phyloP scores from a whole-genome alignment of 208 protist species.

The Porcisia deanei region DNA sequence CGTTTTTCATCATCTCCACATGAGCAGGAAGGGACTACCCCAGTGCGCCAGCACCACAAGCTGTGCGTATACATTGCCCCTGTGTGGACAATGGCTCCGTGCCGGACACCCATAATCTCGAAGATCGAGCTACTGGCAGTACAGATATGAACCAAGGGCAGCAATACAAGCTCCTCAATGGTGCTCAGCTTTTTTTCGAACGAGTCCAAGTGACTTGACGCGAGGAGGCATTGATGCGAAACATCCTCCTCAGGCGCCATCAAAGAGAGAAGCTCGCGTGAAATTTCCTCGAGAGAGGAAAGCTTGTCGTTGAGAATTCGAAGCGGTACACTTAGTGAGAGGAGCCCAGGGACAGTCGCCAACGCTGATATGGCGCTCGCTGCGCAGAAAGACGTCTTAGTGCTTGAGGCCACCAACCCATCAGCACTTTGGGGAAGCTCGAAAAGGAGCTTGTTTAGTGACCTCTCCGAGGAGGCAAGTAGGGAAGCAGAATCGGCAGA shows the following conservation, averaged over 20 bases:
- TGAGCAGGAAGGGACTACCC: neutral
- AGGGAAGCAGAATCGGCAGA: neutral
- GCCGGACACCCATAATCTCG: neutral
- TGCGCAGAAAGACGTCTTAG: neutral
- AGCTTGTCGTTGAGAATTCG: neutral
- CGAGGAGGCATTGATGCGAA: neutral
- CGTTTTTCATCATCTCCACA: neutral
- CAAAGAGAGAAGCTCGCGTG: neutral
- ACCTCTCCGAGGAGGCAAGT: constrained; percentile 11
- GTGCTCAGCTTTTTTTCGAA: neutral
- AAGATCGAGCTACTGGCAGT: neutral
- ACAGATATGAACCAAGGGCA: neutral
- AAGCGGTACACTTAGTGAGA: neutral
- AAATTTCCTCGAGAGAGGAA: neutral
- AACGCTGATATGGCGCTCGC: neutral
- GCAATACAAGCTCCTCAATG: neutral
- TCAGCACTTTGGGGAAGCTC: constrained; percentile 6
- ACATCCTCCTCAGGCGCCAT: neutral
- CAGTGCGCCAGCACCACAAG: neutral
- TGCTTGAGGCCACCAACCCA: neutral
- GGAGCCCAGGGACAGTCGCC: neutral
- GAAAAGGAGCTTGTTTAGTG: constrained; percentile 25
- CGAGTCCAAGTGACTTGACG: neutral
- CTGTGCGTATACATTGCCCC: neutral
- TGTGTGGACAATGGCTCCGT: neutral